A percentile compares a stretch with the other conserved stretches of the same genome.
These are phyloP conservation scores for Phytophthora melonis DNA, from an alignment of 352 stramenopile genomes.

Conservation along the genomic window DNA sequence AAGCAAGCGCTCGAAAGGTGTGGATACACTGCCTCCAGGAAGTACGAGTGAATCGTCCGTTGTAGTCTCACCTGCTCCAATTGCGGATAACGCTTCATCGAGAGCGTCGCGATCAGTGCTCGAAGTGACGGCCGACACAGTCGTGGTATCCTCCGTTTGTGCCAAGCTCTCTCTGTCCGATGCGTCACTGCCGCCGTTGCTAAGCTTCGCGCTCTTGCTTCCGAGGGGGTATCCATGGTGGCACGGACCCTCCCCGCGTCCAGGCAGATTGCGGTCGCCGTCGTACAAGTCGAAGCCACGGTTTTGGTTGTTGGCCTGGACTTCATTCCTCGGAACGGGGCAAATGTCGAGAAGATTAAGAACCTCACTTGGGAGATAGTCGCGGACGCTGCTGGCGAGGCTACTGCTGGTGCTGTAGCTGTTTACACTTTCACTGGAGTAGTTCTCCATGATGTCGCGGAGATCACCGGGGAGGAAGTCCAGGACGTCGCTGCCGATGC, in stretches of 20 bases:
- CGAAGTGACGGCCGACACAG: neutral
- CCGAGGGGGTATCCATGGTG: neutral
- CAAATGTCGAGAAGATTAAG: slow-evolving; percentile 4
- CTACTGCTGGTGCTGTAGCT: slow-evolving; percentile 9
- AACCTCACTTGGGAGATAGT: neutral
- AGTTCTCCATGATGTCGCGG: slow-evolving; percentile 12
- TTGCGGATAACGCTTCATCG: neutral
- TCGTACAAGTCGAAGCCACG: neutral
- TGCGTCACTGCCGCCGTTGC: neutral
- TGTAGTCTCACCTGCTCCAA: neutral
- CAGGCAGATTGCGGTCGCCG: neutral
- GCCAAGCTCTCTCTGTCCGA: neutral
- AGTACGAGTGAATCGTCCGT: neutral
- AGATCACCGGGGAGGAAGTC: neutral
- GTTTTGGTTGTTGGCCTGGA: neutral
- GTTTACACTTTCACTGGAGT: neutral
- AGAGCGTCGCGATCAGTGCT: neutral
- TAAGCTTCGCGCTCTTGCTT: neutral
- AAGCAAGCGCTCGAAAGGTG: slow-evolving; percentile 10
- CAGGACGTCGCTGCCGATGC: slow-evolving; percentile 9
- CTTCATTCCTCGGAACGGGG: neutral
- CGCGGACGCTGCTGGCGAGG: neutral
- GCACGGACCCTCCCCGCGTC: neutral
- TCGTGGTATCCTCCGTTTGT: neutral
- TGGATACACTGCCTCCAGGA: neutral